A percentile compares a stretch with the other conserved stretches of the same genome.
These are phyloP conservation scores for Macrolepiota dolichaula DNA, from an alignment of 768 basidiomycete species.

Conservation along the genomic window DNA sequence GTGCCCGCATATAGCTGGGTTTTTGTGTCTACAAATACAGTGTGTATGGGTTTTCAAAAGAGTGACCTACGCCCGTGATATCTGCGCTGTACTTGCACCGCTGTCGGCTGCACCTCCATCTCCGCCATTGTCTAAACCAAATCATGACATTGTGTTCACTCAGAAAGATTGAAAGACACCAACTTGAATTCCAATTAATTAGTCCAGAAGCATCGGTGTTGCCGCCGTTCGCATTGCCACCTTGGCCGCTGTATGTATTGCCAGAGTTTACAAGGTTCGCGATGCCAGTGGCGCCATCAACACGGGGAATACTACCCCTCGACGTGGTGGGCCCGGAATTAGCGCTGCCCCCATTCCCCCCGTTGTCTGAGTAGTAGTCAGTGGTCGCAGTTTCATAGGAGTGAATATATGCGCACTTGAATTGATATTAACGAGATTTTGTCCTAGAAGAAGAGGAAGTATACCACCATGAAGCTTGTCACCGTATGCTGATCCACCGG, in stretches of 20 bases:
- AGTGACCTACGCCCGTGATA: background rate
- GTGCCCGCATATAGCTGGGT: background rate
- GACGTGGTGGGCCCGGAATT: too few relatives aligned
- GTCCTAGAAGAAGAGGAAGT: too few relatives aligned
- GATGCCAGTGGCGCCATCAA: too few relatives aligned
- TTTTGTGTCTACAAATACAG: background rate
- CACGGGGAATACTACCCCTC: too few relatives aligned
- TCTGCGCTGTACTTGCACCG: background rate
- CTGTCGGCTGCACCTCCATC: background rate
- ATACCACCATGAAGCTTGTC: too few relatives aligned
- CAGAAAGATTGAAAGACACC: background rate
- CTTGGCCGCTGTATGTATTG: constrained; percentile 11
- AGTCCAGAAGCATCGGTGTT: constrained; percentile 17
- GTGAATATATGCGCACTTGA: too few relatives aligned
- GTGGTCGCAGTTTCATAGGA: too few relatives aligned
- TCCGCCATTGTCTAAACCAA: background rate
- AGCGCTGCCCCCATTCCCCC: too few relatives aligned
- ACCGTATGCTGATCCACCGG: too few relatives aligned
- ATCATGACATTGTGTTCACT: background rate
- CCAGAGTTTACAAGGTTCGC: too few relatives aligned
- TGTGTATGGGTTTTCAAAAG: background rate
- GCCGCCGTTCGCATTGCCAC: constrained; percentile 27
- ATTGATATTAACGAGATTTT: too few relatives aligned
- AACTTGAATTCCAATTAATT: constrained; percentile 31
- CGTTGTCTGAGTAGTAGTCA: too few relatives aligned